phyloP scores from a whole-genome alignment of 2,329 filamentous ascomycete genomes.

The Claviceps fusiformis region DNA sequence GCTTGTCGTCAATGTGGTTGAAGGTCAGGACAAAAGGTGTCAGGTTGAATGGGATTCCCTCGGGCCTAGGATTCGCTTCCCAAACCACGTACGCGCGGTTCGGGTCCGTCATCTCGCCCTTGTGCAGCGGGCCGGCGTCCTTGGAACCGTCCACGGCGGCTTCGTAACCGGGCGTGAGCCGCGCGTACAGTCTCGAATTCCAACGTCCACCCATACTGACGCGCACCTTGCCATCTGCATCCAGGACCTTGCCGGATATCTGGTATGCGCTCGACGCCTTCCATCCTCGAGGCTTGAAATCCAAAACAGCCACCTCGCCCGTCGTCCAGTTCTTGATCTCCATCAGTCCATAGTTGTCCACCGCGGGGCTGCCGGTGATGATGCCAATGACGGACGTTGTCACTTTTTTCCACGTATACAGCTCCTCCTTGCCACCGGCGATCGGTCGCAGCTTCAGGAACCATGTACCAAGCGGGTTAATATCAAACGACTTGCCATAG shows the following conservation, averaged over 20 bases:
- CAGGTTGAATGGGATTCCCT: conserved; percentile 87
- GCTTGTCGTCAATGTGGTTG: conserved; percentile 79
- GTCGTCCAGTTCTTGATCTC: conserved; percentile 96
- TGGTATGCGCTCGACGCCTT: conserved; percentile 86
- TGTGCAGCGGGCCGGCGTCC: conserved; percentile 23
- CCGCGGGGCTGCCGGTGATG: conserved; percentile 86
- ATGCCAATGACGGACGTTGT: conserved; percentile 97
- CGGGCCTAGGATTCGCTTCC: conserved; percentile 71
- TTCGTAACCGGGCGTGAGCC: conserved; percentile 83
- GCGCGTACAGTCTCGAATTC: conserved; percentile 95
- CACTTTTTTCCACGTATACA: conserved; percentile 99
- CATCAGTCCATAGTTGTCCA: conserved; percentile 98
- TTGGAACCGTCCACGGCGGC: conserved; percentile 49
- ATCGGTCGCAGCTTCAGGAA: conserved; percentile 74
- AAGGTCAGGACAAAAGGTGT: conserved; percentile 92
- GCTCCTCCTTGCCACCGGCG: conserved; percentile 62
- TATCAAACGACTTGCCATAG: conserved; percentile 93
- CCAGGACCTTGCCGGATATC: conserved; percentile 73
- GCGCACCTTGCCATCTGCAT: conserved; percentile 62
- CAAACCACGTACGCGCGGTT: conserved; percentile 80
- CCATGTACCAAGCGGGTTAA: conserved; percentile 94
- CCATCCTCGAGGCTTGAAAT: conserved; percentile 95
- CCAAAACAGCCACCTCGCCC: conserved; percentile 74
- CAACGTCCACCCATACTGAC: conserved; percentile 88
- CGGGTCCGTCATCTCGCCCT: conserved; percentile 46